These are phyloP conservation scores for Neurospora sp. DNA, from an alignment of 495 filamentous ascomycete species.

Conservation along the genomic window DNA sequence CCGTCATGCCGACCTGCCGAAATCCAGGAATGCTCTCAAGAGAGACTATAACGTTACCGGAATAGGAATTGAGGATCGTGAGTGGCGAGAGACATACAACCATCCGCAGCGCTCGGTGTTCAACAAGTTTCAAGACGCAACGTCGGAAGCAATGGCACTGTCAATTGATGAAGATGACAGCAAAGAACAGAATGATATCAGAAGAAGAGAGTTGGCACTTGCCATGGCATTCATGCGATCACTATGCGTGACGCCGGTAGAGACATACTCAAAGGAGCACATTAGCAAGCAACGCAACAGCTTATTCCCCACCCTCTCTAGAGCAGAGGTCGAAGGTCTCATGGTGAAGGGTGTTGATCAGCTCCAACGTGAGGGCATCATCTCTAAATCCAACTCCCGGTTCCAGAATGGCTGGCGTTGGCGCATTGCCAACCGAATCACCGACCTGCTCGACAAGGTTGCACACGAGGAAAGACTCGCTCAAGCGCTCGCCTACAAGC, in stretches of 20 bases:
- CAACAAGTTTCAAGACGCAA: constrained; percentile 34
- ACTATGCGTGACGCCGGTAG: constrained; percentile 25
- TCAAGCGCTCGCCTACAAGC: constrained; percentile 50
- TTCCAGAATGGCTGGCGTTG: constrained; percentile 46
- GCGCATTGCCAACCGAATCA: constrained; percentile 48
- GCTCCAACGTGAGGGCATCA: constrained; percentile 49
- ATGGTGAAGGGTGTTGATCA: constrained; percentile 47
- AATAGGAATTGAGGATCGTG: constrained; percentile 22
- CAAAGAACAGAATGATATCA: neutral
- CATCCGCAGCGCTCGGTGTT: constrained; percentile 31
- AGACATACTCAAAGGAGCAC: constrained; percentile 22
- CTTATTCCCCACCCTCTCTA: constrained; percentile 18
- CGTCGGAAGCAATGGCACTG: constrained; percentile 20
- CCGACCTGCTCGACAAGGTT: constrained; percentile 37
- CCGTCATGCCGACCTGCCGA: constrained; percentile 29
- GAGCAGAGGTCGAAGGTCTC: constrained; percentile 29
- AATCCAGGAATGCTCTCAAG: constrained; percentile 23
- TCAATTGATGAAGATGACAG: constrained; percentile 8
- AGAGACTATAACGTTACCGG: constrained; percentile 21
- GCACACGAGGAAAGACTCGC: constrained; percentile 35
- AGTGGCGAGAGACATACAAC: constrained; percentile 42
- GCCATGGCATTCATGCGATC: constrained; percentile 25
- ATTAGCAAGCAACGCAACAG: constrained; percentile 28
- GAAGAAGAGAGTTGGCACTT: constrained; percentile 11
- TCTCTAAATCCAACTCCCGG: constrained; percentile 47